Base-by-base conservation (phyloP, 495 filamentous ascomycete species). In the Aeminium ludgeri region DNA sequence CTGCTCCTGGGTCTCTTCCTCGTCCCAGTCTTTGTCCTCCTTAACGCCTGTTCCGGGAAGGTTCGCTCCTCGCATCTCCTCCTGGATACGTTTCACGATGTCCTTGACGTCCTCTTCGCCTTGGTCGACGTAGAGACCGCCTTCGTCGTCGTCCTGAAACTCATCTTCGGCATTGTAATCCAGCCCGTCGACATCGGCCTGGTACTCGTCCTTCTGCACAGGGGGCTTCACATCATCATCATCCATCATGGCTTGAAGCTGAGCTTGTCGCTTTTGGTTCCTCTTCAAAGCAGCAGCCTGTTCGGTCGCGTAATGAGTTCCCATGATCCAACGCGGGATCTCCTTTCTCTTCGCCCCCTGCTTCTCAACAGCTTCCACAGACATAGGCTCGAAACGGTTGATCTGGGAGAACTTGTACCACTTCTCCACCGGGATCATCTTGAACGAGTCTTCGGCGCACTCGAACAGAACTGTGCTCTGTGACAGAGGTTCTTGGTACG, bases 321-420 rank as follows among this genome's bases (percentile, higher is more conserved):
- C 69, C 73, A 86, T 13, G 20, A 56, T 36, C 44, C 44, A 52
- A 16, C 44, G 28, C 2, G 43, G 43, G 7, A 41, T 40, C 32
- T 48, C 50, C 30, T 36, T 34, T 62, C 80, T 82, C 61, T 78
- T 78, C 20, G 72, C 69, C 78, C 87, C 82, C 28, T 73, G 66
- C 38, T 73, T 77, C 56, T 95, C 86, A 0, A 82, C 86, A 48
- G 91, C 83, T 42, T 93, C 86, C 13, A 82, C 76, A 0, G 74
- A 79, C 56, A 86, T 63, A 1, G 71, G 69, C 58, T 85, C 82
- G 59, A 91, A 86, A 36, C 80, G 74, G 34, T 76, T 80, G 57
- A 86, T 92, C 40, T 76, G 69, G 16, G 64, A 80, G 52, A 97
- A 95, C 39, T 78, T 81, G 63, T 97, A 97, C 79, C 80, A 95